Evolutionary conservation across 805 yeast species (phyloP), one percentile per base, ranked within the genome.

Genomic region (Cyberlindnera misumaiensis): DNA sequence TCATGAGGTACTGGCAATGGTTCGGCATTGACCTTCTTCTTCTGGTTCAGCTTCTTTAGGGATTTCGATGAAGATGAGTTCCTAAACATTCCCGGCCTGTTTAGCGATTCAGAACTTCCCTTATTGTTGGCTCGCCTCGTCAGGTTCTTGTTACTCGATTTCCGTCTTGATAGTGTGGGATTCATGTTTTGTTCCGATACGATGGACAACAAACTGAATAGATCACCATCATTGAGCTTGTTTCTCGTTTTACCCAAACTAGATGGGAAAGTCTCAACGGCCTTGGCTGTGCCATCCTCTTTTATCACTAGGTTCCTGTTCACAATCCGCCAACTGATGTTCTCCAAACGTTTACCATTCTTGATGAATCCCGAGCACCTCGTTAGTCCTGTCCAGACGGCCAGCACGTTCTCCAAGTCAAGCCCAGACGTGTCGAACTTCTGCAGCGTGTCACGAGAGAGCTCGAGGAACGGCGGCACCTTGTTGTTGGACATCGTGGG

Each of bases 311-410:
- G 39, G 30, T 51, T 53, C 42, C 58, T 47, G 34, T 56, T 56
- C 28, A 56, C 60, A 13, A 56, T 56, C 40, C 60, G 49, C 60
- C 60, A 56, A 43, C 59, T 54, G 39, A 56, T 54, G 38, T 56
- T 56, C 40, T 56, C 60, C 17, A 56, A 36, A 17, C 60, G 41
- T 40, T 52, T 54, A 11, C 60, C 60, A 37, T 51, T 49, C 36
- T 53, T 50, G 26, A 56, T 50, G 41, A 50, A 53, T 13, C 47
- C 51, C 8, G 60, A 55, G 30, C 59, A 55, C 35, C 51, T 55
- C 1, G 57, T 55, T 12, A 55, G 41, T 2, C 70, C 67, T 9
- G 69, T 63, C 68, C 71, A 66, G 17, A 67, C 59, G 3, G 65
- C 59, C 22, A 67, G 46, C 3, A 67, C 63, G 35, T 62, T 63